Percentiles rank a stretch among this genome's conserved stretches.
Evolutionary conservation across 2,329 filamentous ascomycete species (phyloP).

Genomic region (Fusarium foetens): DNA sequence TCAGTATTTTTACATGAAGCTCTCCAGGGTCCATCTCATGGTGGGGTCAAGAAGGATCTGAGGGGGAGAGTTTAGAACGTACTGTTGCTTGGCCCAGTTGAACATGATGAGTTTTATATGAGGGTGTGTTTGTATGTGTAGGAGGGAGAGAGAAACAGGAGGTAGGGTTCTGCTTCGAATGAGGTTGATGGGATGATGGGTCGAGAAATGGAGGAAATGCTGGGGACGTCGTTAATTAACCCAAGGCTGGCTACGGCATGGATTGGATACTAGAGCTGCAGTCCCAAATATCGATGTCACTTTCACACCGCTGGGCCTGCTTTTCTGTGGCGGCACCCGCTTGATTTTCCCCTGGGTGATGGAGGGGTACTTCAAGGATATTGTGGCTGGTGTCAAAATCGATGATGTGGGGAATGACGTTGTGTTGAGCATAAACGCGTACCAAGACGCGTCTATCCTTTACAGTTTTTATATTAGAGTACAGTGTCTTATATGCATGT

Average conservation of each 20-base stretch:
- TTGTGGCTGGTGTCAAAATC: constrained; percentile 28
- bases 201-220: constrained; percentile 36
- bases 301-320: constrained; percentile 35
- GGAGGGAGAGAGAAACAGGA: background rate
- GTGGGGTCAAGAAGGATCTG: constrained; percentile 18
- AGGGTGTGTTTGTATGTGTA: background rate
- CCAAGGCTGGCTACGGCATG: background rate
- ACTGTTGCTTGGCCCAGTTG: constrained; percentile 96
- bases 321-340: constrained; percentile 21
- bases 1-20: constrained; percentile 31
- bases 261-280: constrained; percentile 3
- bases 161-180: constrained; percentile 1
- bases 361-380: constrained; percentile 29
- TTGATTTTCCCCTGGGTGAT: constrained; percentile 3
- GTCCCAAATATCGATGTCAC: constrained; percentile 30
- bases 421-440: constrained; percentile 33
- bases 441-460: constrained; percentile 22
- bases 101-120: constrained; percentile 69
- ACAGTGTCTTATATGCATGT: background rate
- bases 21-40: constrained; percentile 10
- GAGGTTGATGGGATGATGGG: constrained; percentile 33
- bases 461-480: background rate
- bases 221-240: constrained; percentile 37
- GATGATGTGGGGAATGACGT: constrained; percentile 35
- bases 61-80: constrained; percentile 51